phyloP scores from a whole-genome alignment of 805 yeast species.

The Yamadazyma paraphyllophila region DNA sequence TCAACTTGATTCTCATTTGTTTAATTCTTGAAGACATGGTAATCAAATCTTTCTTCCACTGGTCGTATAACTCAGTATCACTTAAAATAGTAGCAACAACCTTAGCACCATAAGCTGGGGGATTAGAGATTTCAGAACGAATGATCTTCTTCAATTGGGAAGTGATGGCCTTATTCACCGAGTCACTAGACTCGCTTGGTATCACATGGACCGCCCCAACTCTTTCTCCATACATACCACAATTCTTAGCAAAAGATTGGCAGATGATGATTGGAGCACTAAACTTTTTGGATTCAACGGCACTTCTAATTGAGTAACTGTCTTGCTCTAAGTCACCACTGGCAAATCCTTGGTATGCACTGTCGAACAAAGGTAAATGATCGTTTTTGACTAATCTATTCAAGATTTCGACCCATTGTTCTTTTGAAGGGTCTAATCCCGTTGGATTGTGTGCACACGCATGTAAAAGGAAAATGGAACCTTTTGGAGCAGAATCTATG shows the following conservation, averaged over 20 bases:
- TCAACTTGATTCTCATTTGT: conserved; percentile 71
- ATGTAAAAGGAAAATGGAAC: conserved; percentile 80
- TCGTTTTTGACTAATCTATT: conserved; percentile 55
- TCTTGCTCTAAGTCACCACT: conserved; percentile 81
- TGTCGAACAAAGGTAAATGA: conserved; percentile 84
- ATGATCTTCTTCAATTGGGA: conserved; percentile 76
- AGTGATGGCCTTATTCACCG: conserved; percentile 54
- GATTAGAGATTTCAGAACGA: conserved; percentile 86
- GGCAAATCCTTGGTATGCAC: conserved; percentile 97
- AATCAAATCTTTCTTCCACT: conserved; percentile 81
- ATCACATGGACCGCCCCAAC: conserved; percentile 88
- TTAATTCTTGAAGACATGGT: conserved; percentile 86
- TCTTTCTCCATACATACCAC: conserved; percentile 97
- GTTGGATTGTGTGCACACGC: conserved; percentile 99
- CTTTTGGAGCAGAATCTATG: conserved; percentile 64
- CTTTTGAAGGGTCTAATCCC: conserved; percentile 86
- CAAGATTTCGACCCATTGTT: conserved; percentile 75
- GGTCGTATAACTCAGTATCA: conserved; percentile 61
- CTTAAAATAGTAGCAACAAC: conserved; percentile 74
- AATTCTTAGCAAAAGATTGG: conserved; percentile 95
- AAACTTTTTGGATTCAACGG: conserved; percentile 40
- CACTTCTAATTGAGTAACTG: conserved; percentile 76
- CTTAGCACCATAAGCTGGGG: conserved; percentile 95
- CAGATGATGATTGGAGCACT: conserved; percentile 54
- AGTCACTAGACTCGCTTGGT: conserved; percentile 37